Conservation (phyloP, 139 green algal species). For the Coccomyxa sp. region DNA sequence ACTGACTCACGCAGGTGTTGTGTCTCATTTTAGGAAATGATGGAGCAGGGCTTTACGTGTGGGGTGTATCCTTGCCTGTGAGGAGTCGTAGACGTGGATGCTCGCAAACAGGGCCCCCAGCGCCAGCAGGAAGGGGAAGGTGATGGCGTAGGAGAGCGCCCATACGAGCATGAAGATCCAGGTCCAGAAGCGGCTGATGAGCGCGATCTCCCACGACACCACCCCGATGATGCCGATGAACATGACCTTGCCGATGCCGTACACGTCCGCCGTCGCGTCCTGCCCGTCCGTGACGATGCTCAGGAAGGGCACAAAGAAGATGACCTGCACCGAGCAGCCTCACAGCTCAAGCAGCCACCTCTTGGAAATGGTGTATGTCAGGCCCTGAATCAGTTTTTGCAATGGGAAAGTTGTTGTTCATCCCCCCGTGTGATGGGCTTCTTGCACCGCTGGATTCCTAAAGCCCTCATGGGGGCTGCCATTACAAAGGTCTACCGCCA, state of each 20-base stretch:
- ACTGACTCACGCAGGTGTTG: too few species aligned
- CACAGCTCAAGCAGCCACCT: too few species aligned
- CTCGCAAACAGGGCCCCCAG: background rate
- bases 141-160: constrained; percentile 18
- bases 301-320: constrained; percentile 47
- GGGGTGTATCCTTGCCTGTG: background rate
- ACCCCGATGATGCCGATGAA: constrained; percentile 15
- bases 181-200: constrained; percentile 37
- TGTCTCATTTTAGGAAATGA: too few species aligned
- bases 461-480: too few species aligned
- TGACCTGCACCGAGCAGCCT: constrained; percentile 11
- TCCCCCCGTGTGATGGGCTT: too few species aligned
- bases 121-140: constrained; percentile 7
- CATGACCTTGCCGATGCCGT: constrained; percentile 45
- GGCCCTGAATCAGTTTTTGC: too few species aligned
- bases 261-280: constrained; percentile 43
- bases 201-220: constrained; percentile 13
- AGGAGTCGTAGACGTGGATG: background rate
- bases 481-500: too few species aligned
- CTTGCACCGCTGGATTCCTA: too few species aligned
- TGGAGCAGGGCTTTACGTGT: too few species aligned
- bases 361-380: too few species aligned
- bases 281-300: constrained; percentile 16
- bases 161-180: constrained; percentile 14
- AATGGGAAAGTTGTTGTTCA: too few species aligned